Evolutionary conservation across 768 basidiomycete species (phyloP), one percentile per base, ranked within the genome.

Genomic region (Coprinopsis sp.): DNA sequence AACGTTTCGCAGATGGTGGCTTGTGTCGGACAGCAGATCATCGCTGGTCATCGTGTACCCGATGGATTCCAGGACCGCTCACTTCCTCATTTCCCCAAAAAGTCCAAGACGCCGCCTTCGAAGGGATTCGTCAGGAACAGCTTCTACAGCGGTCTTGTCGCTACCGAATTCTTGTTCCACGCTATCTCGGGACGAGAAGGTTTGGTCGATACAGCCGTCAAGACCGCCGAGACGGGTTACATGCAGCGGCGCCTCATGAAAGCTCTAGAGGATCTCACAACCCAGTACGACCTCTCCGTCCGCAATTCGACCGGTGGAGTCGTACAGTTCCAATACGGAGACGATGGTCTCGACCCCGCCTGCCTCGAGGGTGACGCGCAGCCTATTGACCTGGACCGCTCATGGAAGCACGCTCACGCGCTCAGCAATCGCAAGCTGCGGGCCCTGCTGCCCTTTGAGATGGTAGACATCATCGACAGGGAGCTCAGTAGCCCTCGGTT

Each of bases 1-100:
- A 99, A 99, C 66, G 96, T 99, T 46, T 95, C 92, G 19, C 96
- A 99, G 69, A 99, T 99, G 96, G 95, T 98, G 44, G 96, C 95
- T 60, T 97, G 95, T 79, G 96, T 99, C 55, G 96, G 96, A 4
- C 96, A 99, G 61, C 96, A 99, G 63, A 97, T 98, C 64, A 98
- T 99, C 52, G 82, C 92, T 16, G 96, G 96, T 6, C 87, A 91
- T 68, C 96, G 96, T 79, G 93, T 99, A 5, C 94, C 93, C 0
- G 87, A 98, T 74, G 96, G 95, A 24, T 99, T 99, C 72, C 95
- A 97, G 67, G 96, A 99, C 66, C 87, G 96, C 28, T 95, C 96
- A 1, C 74, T 99, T n/a, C 96, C 96, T 1, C 96, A 99, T 65
- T 99, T 98, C 66, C 90, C 86, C 11, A 98, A 98, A 70, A 95